A percentile compares a stretch with the other conserved stretches of the same genome.
These are phyloP conservation scores for Sclerotinia trifoliorum DNA, from an alignment of 2,329 filamentous ascomycete species.

Conservation along the genomic window DNA sequence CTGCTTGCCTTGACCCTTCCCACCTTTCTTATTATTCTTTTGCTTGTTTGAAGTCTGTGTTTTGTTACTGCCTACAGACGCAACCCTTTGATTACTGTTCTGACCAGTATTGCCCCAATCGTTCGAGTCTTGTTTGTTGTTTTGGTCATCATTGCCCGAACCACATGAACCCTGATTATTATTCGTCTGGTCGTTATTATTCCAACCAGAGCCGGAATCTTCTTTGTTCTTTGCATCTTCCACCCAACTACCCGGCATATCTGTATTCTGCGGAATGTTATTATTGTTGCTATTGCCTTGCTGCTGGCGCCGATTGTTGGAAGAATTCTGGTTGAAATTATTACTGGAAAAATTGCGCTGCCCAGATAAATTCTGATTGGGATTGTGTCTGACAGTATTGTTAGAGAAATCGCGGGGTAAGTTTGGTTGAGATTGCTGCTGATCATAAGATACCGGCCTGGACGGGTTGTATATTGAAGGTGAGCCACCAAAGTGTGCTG, in stretches of 20 bases:
- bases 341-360: constrained; percentile 8
- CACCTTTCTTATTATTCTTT: constrained; percentile 11
- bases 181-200: background rate
- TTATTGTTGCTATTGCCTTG: background rate
- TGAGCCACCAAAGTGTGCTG: constrained; percentile 39
- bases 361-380: constrained; percentile 5
- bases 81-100: constrained; percentile 21
- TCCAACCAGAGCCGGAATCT: constrained; percentile 4
- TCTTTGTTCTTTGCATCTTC: constrained; percentile 22
- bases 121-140: constrained; percentile 20
- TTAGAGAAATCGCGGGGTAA: background rate
- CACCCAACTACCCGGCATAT: constrained; percentile 26
- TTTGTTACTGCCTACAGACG: constrained; percentile 21
- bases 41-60: constrained; percentile 4
- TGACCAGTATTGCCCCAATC: constrained; percentile 19
- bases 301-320: background rate
- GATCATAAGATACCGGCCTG: background rate
- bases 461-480: constrained; percentile 17
- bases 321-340: background rate
- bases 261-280: constrained; percentile 8
- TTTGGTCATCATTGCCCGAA: constrained; percentile 24
- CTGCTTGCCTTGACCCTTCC: constrained; percentile 7
- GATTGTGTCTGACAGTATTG: background rate
- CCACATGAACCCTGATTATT: background rate
- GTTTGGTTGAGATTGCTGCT: constrained; percentile 9